Percentiles rank a stretch among this genome's conserved stretches.
Evolutionary conservation across 2,329 filamentous ascomycete species (phyloP).

Genomic region (Talaromyces sp.): DNA sequence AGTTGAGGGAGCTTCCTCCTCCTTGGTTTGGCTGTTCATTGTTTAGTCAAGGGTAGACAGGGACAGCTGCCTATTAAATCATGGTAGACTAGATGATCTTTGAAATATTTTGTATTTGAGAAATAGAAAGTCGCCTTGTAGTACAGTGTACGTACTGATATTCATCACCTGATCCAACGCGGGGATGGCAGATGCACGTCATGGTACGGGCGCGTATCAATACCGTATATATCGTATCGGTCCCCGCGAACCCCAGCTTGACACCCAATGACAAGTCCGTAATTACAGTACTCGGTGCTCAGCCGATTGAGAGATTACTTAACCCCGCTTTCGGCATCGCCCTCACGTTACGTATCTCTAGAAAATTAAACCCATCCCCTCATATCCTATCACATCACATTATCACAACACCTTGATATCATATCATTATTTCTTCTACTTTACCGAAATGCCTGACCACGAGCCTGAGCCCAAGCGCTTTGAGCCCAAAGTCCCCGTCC

Average conservation of each 20-base stretch:
- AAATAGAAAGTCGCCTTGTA: neutral
- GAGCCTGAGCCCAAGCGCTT: conserved; percentile 31
- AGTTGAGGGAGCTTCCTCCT: neutral
- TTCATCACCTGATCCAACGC: neutral
- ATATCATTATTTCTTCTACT: neutral
- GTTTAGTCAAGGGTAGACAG: neutral
- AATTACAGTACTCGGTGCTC: neutral
- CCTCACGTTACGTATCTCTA: neutral
- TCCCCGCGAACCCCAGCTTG: neutral
- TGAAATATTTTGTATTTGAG: neutral
- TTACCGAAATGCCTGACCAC: conserved; percentile 25
- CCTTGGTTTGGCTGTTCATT: neutral
- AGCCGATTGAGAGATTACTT: too few relatives aligned
- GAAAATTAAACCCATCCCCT: neutral
- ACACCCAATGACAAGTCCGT: neutral
- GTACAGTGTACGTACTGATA: too few relatives aligned
- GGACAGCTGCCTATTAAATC: neutral
- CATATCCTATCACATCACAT: neutral
- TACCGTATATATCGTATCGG: neutral
- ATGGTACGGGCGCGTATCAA: neutral
- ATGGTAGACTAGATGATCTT: neutral
- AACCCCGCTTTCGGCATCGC: neutral
- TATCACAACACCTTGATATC: too few relatives aligned
- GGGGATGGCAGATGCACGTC: neutral
- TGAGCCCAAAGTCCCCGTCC: conserved; percentile 34